A percentile compares a stretch with the other conserved stretches of the same genome.
Evolutionary conservation across 805 yeast genomes (phyloP).

Genomic region (Yamadazyma endophytica): DNA sequence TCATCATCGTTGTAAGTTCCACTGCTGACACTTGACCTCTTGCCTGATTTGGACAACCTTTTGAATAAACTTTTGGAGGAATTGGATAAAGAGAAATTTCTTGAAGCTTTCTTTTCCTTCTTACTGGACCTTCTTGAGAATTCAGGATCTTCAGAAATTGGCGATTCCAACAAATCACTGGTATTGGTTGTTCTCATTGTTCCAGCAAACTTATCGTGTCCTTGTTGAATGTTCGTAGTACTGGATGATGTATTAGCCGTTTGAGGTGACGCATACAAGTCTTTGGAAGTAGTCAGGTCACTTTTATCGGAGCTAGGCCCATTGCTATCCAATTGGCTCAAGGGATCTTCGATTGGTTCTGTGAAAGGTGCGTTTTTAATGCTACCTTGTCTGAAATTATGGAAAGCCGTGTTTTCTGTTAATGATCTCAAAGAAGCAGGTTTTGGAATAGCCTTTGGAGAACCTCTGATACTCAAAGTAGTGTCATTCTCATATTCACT

Average conservation of each 20-base stretch:
- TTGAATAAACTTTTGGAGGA: slow-evolving; percentile 30
- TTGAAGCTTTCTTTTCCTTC: slow-evolving; percentile 14
- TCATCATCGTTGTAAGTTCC: slow-evolving; percentile 9
- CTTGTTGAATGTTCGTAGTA: slow-evolving; percentile 1
- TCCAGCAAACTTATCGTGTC: background rate
- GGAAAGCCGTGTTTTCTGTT: slow-evolving; percentile 34
- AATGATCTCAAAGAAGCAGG: slow-evolving; percentile 21
- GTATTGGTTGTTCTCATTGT: slow-evolving; percentile 1
- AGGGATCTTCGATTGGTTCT: slow-evolving; percentile 3
- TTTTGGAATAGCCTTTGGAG: slow-evolving; percentile 10
- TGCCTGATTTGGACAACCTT: slow-evolving; percentile 27
- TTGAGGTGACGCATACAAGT: slow-evolving; percentile 13
- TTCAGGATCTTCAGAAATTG: slow-evolving; percentile 2
- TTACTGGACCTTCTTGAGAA: background rate
- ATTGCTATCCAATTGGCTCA: no score
- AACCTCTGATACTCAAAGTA: slow-evolving; percentile 5
- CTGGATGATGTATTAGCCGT: slow-evolving; percentile 14
- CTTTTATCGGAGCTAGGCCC: slow-evolving; percentile 14
- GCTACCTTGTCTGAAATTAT: slow-evolving; percentile 20
- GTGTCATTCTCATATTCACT: slow-evolving; percentile 4
- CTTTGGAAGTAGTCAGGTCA: slow-evolving; percentile 8
- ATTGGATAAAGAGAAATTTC: slow-evolving; percentile 21
- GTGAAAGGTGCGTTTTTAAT: no score
- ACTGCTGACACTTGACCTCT: slow-evolving; percentile 11
- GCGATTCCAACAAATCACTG: slow-evolving; percentile 1